Base-by-base conservation (phyloP, 2,329 filamentous ascomycete species). In the Botrytis medusae region DNA sequence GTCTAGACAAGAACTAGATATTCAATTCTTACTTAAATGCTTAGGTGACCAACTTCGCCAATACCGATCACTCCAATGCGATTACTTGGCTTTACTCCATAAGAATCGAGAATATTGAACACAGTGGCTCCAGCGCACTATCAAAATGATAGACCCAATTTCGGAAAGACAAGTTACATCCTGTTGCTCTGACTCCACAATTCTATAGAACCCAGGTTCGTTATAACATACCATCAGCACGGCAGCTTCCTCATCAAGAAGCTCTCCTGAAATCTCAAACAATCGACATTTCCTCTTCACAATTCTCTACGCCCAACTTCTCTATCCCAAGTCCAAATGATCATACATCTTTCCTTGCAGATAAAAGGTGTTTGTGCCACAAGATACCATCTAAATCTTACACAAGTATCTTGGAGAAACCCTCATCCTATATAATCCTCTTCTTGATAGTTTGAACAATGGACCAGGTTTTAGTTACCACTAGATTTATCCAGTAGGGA, bases 21-120 rank as follows among this genome's bases (percentile, higher is more conserved):
- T 48, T n/a, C 25, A 14, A 12, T 2, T 14, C 12, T n/a, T 16
- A 54, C 5, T 1, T 16, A 1, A 14, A 14, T 51, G 0, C 4
- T 0, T 1, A n/a, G 10, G 10, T 14, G 25, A 0, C 4, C 25
- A 4, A 14, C 2, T n/a, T 25, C 4, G 10, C 10, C 48, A n/a
- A n/a, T 0, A n/a, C 1, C 48, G 14, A 14, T 51, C 9, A 51
- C 22, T 51, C 5, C 4, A 16, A 44, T 1, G 4, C 10, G 4
- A 14, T n/a, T 4, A n/a, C 4, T n/a, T 6, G 10, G 9, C 10
- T n/a, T 51, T 14, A 22, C 10, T 9, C 1, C 9, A 12, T 25
- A 14, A 14, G 9, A 12, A n/a, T n/a, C 1, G 10, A 51, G 9
- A n/a, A 14, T 3, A 51, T n/a, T 51, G 22, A 12, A 51, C 10